Conservation (phyloP, 768 basidiomycete species). For the Kwoniella shandongensis region DNA sequence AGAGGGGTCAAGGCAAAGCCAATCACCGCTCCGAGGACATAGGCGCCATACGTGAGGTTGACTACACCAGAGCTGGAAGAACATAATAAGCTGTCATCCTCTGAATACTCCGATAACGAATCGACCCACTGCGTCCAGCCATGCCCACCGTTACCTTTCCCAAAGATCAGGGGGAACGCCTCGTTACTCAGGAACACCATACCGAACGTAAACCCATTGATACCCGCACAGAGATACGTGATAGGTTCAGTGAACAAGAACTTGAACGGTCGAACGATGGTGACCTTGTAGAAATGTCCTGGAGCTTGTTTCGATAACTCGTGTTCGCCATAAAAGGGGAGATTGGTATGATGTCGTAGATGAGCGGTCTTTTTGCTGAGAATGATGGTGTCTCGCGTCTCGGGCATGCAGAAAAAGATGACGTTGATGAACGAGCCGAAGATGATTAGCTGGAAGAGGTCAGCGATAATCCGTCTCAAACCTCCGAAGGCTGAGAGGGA, state of each 20-base stretch:
- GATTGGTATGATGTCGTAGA: slow-evolving; percentile 33
- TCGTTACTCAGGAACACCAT: slow-evolving; percentile 47
- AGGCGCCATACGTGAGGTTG: slow-evolving; percentile 40
- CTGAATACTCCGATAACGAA: too few relatives aligned
- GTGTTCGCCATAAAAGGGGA: slow-evolving; percentile 37
- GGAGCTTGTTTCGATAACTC: slow-evolving; percentile 39
- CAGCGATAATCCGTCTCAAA: neutral
- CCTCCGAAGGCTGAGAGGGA: neutral
- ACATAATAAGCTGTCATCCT: neutral
- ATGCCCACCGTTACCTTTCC: slow-evolving; percentile 39
- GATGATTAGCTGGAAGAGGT: slow-evolving; percentile 27
- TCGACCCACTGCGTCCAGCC: slow-evolving; percentile 36
- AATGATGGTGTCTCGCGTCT: slow-evolving; percentile 41
- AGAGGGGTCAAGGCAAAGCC: slow-evolving; percentile 38
- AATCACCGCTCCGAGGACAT: slow-evolving; percentile 36
- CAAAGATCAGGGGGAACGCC: slow-evolving; percentile 43
- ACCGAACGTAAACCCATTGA: slow-evolving; percentile 43
- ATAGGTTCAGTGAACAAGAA: slow-evolving; percentile 48
- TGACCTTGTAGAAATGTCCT: slow-evolving; percentile 37
- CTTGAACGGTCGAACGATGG: slow-evolving; percentile 41
- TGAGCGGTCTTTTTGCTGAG: slow-evolving; percentile 21
- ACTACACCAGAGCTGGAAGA: slow-evolving; percentile 30
- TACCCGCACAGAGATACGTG: slow-evolving; percentile 39
- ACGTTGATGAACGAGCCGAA: slow-evolving; percentile 34
- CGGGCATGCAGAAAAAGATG: slow-evolving; percentile 34